Evolutionary conservation across 495 filamentous ascomycete genomes (phyloP).

Genomic region (Lasiosphaeria hispida): DNA sequence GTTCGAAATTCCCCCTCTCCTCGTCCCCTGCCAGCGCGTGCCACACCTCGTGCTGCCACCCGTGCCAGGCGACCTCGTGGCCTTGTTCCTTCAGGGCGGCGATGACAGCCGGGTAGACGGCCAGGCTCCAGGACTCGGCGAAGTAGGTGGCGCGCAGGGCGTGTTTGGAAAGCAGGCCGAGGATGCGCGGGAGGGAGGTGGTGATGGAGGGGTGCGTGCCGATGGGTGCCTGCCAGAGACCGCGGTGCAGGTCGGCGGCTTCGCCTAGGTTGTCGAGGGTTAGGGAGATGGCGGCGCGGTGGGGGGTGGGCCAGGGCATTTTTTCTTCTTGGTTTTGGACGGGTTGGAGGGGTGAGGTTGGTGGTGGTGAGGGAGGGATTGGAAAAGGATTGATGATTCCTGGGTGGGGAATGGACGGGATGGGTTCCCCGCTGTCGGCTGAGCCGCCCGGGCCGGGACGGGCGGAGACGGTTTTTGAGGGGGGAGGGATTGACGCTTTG

Average conservation of each 20-base stretch:
- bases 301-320: conserved; percentile 25
- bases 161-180: conserved; percentile 26
- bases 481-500: too few species aligned
- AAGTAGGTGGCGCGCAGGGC: conserved; percentile 34
- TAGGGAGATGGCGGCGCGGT: conserved; percentile 33
- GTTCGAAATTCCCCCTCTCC: conserved; percentile 23
- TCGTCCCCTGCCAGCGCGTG: conserved; percentile 9
- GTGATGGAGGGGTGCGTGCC: conserved; percentile 31
- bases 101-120: conserved; percentile 28
- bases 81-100: conserved; percentile 13
- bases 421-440: too few species aligned
- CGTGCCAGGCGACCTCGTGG: conserved; percentile 38
- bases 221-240: conserved; percentile 26
- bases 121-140: conserved; percentile 34
- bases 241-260: conserved; percentile 33
- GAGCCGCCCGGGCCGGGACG: too few species aligned
- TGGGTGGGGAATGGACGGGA: too few species aligned
- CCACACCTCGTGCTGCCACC: conserved; percentile 36
- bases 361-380: too few species aligned
- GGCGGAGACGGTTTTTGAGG: too few species aligned
- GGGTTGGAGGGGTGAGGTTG: too few species aligned
- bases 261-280: conserved; percentile 42
- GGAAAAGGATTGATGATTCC: too few species aligned
- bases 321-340: too few species aligned
- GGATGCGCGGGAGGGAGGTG: conserved; percentile 33